Conservation (phyloP, 148 eudicot species). For the Fagopyrum esculentum region DNA sequence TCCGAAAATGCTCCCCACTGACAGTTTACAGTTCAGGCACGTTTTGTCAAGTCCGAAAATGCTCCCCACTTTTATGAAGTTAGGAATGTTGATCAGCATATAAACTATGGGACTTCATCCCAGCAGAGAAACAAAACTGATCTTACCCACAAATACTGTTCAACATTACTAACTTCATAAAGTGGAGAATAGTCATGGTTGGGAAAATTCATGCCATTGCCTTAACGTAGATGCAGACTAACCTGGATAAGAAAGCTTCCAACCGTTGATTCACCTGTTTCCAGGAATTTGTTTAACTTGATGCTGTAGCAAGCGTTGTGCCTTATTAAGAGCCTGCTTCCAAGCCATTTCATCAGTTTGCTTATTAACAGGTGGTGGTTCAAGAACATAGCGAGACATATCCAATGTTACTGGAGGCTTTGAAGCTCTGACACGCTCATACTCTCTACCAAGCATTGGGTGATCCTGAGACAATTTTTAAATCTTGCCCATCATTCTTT, state of each 20-base stretch:
- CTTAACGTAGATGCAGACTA: constrained; percentile 1
- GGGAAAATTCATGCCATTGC: neutral
- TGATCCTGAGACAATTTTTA: no score
- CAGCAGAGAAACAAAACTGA: neutral
- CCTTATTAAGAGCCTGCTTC: constrained; percentile 82
- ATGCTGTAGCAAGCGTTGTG: constrained; percentile 80
- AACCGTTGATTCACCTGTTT: constrained; percentile 72
- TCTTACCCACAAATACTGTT: neutral
- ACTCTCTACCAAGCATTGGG: no score
- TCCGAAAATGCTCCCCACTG: no score
- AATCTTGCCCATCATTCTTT: constrained; percentile 25
- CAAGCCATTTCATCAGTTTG: constrained; percentile 89
- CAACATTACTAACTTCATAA: neutral
- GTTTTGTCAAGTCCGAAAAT: no score
- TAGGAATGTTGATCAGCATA: no score
- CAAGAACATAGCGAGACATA: no score
- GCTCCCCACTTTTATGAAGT: no score
- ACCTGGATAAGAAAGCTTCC: constrained; percentile 73
- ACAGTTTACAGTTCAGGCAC: no score
- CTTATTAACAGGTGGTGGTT: constrained; percentile 61
- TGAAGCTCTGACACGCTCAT: no score
- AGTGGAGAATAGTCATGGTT: neutral
- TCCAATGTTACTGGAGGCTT: no score
- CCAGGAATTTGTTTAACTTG: constrained; percentile 81
- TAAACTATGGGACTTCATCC: neutral